Base-by-base conservation (phyloP, 768 basidiomycete species). In the Clitopilus hobsonii region DNA sequence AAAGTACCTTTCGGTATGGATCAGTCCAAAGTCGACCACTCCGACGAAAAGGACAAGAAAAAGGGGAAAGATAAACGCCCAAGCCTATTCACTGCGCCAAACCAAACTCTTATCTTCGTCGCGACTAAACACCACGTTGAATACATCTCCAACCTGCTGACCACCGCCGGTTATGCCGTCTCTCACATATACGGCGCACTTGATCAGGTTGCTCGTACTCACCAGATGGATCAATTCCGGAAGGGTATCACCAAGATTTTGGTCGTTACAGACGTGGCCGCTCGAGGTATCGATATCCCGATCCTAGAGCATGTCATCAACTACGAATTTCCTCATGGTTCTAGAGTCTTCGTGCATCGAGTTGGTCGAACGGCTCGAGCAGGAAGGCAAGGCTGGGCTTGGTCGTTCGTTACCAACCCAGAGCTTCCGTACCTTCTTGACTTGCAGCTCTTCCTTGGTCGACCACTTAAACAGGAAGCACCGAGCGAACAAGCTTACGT, bases 61-160 rank as follows among this genome's bases (percentile, higher is more conserved):
- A 78, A 76, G 63, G 73, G 71, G 20, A 84, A 86, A 67, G 67
- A 66, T 53, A 89, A 84, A 64, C 75, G 67, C 51, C 71, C 73
- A 52, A 74, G 74, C 41, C 80, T 78, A 58, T 65, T 72, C 36
- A 83, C 82, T 6, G 84, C 85, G 2, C 84, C 91, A 22, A 88
- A 94, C 67, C 97, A 99, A 70, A 94, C 94, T 0, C 83, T 99
- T 49, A 81, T 99, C 6, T 99, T 99, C 63, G 86, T 88, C 2
- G 93, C 96, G 5, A 99, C 97, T 18, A 98, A 99, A 69, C 97
- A 99, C 65, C 97, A 99, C 62, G 94, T 99, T 64, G 97, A 98
- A 70, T 99, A 97, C 68, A 79, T 98, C 45, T 79, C 84, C 1
- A 81, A 80, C 38, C 76, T 99, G 4, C 79, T 99, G 53, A 78